Conservation (phyloP, 352 stramenopile genomes). For the Phytophthora pinifolia region DNA sequence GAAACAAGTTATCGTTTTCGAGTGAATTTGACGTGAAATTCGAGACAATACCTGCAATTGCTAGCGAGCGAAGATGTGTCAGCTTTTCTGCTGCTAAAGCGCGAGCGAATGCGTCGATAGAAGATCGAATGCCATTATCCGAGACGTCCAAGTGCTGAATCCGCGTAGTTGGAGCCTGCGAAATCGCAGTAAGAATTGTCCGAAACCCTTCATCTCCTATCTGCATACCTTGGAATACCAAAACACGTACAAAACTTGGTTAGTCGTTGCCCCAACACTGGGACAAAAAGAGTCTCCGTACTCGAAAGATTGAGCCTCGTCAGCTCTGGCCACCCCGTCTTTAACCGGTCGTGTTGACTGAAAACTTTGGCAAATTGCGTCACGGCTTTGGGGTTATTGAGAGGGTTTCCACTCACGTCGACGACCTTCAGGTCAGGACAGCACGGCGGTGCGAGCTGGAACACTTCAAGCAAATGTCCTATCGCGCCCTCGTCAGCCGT, state of each 20-base stretch:
- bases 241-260: neutral
- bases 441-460: constrained; percentile 15
- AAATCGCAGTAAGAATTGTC: constrained; percentile 21
- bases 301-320: constrained; percentile 33
- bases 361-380: constrained; percentile 22
- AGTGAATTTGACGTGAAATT: too few relatives aligned
- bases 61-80: constrained; percentile 25
- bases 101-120: constrained; percentile 30
- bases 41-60: constrained; percentile 22
- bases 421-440: constrained; percentile 23
- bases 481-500: constrained; percentile 29
- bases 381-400: constrained; percentile 19
- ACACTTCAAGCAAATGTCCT: constrained; percentile 21
- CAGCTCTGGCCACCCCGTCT: constrained; percentile 19
- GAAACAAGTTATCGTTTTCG: neutral
- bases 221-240: constrained; percentile 24
- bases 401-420: constrained; percentile 32
- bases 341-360: neutral
- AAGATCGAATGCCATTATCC: constrained; percentile 28
- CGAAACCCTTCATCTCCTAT: constrained; percentile 30
- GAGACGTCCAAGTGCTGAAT: constrained; percentile 38
- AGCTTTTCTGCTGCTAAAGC: constrained; percentile 19
- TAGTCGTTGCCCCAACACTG: neutral
- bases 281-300: neutral
- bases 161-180: constrained; percentile 2